Base-by-base conservation (phyloP, 2,329 filamentous ascomycete genomes). In the Fusarium proliferatum region DNA sequence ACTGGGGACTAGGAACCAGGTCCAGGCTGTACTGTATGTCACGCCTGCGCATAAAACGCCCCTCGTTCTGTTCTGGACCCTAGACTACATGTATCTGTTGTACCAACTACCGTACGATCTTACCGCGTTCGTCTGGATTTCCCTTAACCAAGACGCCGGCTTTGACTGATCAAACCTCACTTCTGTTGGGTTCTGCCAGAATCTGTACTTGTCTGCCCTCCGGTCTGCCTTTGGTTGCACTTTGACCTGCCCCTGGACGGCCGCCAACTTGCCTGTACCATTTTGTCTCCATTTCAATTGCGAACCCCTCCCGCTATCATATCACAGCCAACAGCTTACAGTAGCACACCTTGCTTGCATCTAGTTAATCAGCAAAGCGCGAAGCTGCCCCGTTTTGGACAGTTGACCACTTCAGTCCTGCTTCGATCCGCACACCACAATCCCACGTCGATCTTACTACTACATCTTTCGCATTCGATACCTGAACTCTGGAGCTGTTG, bases 131-230 rank as follows among this genome's bases (percentile, higher is more conserved):
- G 61, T 75, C 62, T 73, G 61, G 42, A 67, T 71, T 65, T 62
- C 61, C 62, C 69, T 75, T 68, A 53, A 74, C 53, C 67, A 70
- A 67, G 66, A 60, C 72, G 46, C 69, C 53, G 41, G 43, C 65
- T 66, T 61, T 64, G 61, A 56, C 55, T 59, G 58, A 55, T 68
- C 69, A 72, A 77, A 72, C 76, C 72, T 78, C 76, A 76, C 53
- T 71, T 66, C 57, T 60, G 53, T 74, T 69, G 55, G 65, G 58
- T 73, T 77, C 76, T 77, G 76, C 70, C 76, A 74, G 74, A 69
- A 21, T 59, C 51, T 30, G 42, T 46, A 58, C 61, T 61, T 53
- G 49, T 67, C 67, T 74, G 75, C 69, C 66, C 57, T 65, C 64
- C 42, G 55, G 59, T 72, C 72, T 70, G 74, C 72, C 72, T 74